Evolutionary conservation across 345 rosid genomes (phyloP), one percentile per base, ranked within the genome.

Genomic region (Gossypium australe): DNA sequence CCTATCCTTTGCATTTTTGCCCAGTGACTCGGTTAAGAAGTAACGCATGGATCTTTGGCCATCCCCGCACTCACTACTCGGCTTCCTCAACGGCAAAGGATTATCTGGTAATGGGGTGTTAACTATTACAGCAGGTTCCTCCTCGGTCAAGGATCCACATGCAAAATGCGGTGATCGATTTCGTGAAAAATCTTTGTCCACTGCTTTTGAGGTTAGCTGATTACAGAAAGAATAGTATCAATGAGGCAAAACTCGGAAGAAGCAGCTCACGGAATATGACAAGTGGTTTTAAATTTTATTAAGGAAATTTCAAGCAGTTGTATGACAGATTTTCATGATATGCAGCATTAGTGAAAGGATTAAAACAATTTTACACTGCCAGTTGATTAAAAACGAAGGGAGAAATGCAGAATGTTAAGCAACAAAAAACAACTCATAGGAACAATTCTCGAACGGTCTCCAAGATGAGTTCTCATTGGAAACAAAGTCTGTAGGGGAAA

Each of bases 191-290:
- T 86, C 87, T 81, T 93, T 93, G 69, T 89, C 94, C 76, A 89
- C 94, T 41, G 89, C 87, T 81, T 87, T 86, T 18, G 76, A 67
- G 9, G 97, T 90, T 62, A 95, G 89, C 97, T 90, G 88, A 71
- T 70, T 13, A 70, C 7, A 76, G 64, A 80, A 17, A 72, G n/a
- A 71, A 18, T 34, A 59, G 34, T 2, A 65, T 76, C 66, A 62
- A 64, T 51, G 47, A 17, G 44, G 55, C 38, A 43, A 29, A 77
- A 34, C 47, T 71, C 18, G 52, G 45, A 69, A 69, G 45, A 56
- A 27, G 25, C 24, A 51, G 60, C 72, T 69, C 9, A 68, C 16
- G 12, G 25, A 22, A 8, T 24, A 48, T 2, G 18, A 67, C 3
- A 9, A 67, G 25, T 25, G 43, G 57, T 7, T 45, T 18, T 67